These are phyloP conservation scores for Neoboletus magnificus DNA, from an alignment of 768 basidiomycete species.

Conservation along the genomic window DNA sequence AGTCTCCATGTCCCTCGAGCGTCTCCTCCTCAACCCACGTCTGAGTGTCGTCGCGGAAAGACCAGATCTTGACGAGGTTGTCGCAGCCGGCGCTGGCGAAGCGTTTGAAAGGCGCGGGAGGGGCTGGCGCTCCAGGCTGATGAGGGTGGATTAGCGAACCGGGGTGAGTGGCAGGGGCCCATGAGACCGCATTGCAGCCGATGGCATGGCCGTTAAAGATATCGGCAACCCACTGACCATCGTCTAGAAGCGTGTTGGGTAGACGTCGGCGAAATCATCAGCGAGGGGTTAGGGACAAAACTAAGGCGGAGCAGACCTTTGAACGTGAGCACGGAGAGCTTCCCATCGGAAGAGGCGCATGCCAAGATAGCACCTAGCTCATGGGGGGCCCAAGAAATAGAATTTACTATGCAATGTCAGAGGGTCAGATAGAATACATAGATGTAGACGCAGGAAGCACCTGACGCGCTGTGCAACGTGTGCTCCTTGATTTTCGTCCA, in stretches of 20 bases:
- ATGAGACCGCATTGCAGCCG: conserved; percentile 95
- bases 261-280: neutral
- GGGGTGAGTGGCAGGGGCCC: conserved; percentile 90
- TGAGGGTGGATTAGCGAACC: conserved; percentile 79
- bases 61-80: conserved; percentile 93
- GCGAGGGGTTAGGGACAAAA: neutral
- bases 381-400: conserved; percentile 98
- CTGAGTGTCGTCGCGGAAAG: conserved; percentile 80
- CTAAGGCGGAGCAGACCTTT: conserved; percentile 65
- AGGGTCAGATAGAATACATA: neutral
- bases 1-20: conserved; percentile 91
- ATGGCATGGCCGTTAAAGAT: conserved; percentile 96
- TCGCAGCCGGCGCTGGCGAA: conserved; percentile 97
- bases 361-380: conserved; percentile 96
- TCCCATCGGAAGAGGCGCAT: conserved; percentile 96
- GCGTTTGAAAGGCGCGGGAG: conserved; percentile 70
- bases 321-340: conserved; percentile 93
- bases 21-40: conserved; percentile 90
- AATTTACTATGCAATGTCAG: conserved; percentile 67
- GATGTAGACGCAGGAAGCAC: conserved; percentile 41
- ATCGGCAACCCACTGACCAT: conserved; percentile 93
- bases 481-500: conserved; percentile 98
- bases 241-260: conserved; percentile 52
- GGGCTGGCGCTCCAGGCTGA: conserved; percentile 36
- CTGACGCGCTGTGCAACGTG: conserved; percentile 88